Percentiles rank a stretch among this genome's conserved stretches.
Evolutionary conservation across 441 rosid species (phyloP).

Genomic region (Gossypium davidsonii): DNA sequence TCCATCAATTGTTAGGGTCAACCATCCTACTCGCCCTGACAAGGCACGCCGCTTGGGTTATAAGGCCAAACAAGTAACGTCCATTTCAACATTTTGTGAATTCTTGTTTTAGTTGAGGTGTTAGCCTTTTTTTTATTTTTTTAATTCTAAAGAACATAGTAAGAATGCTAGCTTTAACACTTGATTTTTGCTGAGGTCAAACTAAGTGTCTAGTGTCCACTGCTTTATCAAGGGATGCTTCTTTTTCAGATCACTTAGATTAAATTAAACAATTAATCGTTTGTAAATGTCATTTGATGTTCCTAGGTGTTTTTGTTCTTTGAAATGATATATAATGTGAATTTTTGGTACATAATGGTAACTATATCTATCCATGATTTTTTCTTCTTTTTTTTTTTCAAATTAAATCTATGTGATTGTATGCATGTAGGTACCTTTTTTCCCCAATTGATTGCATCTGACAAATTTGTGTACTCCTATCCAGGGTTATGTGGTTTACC

Average conservation of each 20-base stretch:
- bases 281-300: slow-evolving; percentile 30
- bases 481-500: slow-evolving; percentile 84
- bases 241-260: slow-evolving; percentile 42
- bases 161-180: not conserved
- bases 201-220: slow-evolving; percentile 22
- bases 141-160: not conserved
- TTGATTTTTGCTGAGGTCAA: slow-evolving; percentile 7
- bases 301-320: not conserved
- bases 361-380: not conserved
- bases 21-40: slow-evolving; percentile 60
- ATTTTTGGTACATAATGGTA: not conserved
- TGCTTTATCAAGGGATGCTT: slow-evolving; percentile 36
- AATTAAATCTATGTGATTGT: not conserved
- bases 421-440: not conserved
- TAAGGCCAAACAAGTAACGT: slow-evolving; percentile 55
- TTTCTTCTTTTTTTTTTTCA: not conserved
- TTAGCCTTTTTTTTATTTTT: not conserved
- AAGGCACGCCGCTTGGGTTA: slow-evolving; percentile 61
- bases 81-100: not conserved
- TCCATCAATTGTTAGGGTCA: slow-evolving; percentile 56
- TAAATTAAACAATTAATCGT: slow-evolving; percentile 20
- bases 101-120: not conserved
- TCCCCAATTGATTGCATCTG: not conserved
- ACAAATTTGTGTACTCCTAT: not conserved
- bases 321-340: not conserved